phyloP scores from a whole-genome alignment of 2,329 filamentous ascomycete species.

The Aspergillus cejpii region DNA sequence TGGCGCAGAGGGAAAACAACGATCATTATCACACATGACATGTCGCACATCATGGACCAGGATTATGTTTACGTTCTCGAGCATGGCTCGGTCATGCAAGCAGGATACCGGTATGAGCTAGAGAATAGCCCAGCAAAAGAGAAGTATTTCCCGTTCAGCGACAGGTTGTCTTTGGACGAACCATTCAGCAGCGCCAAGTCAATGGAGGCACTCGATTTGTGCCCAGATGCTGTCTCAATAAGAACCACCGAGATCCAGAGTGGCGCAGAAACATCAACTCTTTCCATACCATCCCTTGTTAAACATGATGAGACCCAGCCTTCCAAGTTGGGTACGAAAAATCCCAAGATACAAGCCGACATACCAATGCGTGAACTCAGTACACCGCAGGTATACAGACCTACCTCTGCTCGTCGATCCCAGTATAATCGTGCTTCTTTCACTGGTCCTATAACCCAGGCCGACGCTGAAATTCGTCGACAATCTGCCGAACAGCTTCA shows the following conservation, averaged over 20 bases:
- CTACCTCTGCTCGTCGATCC: not conserved
- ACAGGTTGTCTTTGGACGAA: not conserved
- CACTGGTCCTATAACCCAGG: constrained; percentile 1
- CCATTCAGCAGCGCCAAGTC: not conserved
- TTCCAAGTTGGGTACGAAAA: not conserved
- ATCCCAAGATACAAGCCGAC: not conserved
- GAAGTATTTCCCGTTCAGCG: constrained; percentile 15
- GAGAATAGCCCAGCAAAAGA: constrained; percentile 29
- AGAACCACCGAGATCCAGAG: not conserved
- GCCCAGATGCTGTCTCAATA: not conserved
- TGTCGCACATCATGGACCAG: constrained; percentile 62
- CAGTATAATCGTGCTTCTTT: not conserved
- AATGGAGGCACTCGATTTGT: not conserved
- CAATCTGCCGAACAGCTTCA: not conserved
- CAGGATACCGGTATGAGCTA: constrained; percentile 58
- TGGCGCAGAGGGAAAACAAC: constrained; percentile 82
- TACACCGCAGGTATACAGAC: not conserved
- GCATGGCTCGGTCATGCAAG: constrained; percentile 58
- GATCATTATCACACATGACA: constrained; percentile 87
- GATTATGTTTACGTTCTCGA: constrained; percentile 81
- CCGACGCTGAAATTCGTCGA: not conserved
- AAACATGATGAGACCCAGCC: not conserved
- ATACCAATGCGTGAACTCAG: constrained; percentile 5
- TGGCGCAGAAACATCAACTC: not conserved
- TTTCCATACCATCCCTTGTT: not conserved